Conservation (phyloP, 768 basidiomycete genomes). For the Hygrophoropsis aurantiaca region DNA sequence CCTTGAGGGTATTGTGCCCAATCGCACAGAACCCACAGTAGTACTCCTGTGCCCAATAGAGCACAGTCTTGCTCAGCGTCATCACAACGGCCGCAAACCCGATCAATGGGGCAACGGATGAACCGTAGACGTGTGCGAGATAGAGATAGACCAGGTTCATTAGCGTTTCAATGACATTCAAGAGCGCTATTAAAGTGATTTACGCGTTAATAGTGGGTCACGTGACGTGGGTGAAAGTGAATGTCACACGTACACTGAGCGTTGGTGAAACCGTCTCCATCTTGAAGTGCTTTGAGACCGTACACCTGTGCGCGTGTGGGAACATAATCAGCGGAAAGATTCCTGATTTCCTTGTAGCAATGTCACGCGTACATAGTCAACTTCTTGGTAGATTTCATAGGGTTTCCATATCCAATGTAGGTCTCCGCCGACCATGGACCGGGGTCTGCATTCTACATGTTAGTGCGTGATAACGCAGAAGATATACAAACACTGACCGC, state of each 20-base stretch:
- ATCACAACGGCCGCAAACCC: slow-evolving; percentile 73
- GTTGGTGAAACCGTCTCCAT: slow-evolving; percentile 77
- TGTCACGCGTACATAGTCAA: slow-evolving; percentile 39
- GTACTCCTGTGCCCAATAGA: slow-evolving; percentile 84
- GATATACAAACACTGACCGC: slow-evolving; percentile 49
- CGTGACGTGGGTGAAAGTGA: slow-evolving; percentile 2
- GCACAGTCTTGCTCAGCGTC: slow-evolving; percentile 81
- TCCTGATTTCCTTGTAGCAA: not conserved
- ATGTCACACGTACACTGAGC: slow-evolving; percentile 66
- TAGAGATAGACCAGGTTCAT: slow-evolving; percentile 78
- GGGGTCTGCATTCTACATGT: slow-evolving; percentile 50
- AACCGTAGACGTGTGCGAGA: slow-evolving; percentile 59
- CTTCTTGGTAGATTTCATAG: slow-evolving; percentile 74
- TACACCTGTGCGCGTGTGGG: slow-evolving; percentile 64
- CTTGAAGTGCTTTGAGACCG: slow-evolving; percentile 62
- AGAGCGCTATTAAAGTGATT: slow-evolving; percentile 62
- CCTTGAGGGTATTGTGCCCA: slow-evolving; percentile 65
- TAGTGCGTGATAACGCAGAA: not conserved
- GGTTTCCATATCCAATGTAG: slow-evolving; percentile 92
- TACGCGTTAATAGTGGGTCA: too few relatives aligned
- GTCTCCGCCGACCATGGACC: slow-evolving; percentile 86
- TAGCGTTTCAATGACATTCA: slow-evolving; percentile 80
- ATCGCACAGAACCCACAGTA: slow-evolving; percentile 70
- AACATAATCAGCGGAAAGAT: too few relatives aligned
- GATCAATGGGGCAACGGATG: slow-evolving; percentile 68